These are phyloP conservation scores for Ceratobasidium sp. DNA, from an alignment of 1,284 basidiomycete species.

Conservation along the genomic window DNA sequence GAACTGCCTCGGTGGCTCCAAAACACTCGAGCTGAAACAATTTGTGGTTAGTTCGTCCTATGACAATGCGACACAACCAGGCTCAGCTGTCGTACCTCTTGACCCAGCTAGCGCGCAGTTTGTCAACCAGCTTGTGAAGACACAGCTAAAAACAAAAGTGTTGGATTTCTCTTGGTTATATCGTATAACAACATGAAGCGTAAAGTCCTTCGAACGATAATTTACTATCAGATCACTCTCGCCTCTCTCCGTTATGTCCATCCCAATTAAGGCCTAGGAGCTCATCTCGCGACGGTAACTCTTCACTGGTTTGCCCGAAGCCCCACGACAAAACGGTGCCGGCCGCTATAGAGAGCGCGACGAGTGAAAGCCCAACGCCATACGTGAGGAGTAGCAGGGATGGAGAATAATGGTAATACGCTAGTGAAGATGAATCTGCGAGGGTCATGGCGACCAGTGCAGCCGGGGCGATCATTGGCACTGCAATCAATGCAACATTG, in stretches of 20 bases:
- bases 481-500: conserved; percentile 14
- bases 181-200: neutral
- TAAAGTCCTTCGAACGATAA: conserved; percentile 13
- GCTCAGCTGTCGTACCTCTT: too few relatives aligned
- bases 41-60: too few relatives aligned
- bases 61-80: too few relatives aligned
- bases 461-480: conserved; percentile 14
- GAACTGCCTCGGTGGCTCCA: too few relatives aligned
- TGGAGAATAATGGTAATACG: conserved; percentile 28
- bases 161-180: neutral
- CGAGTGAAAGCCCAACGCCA: conserved; percentile 22
- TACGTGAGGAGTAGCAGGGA: conserved; percentile 15
- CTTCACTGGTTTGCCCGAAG: neutral
- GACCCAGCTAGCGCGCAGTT: too few relatives aligned
- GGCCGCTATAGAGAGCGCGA: conserved; percentile 19
- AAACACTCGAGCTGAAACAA: too few relatives aligned
- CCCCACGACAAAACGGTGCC: conserved; percentile 12
- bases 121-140: too few relatives aligned
- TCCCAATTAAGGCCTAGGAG: conserved; percentile 5
- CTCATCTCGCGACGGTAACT: neutral
- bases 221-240: conserved; percentile 9
- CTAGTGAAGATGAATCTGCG: too few relatives aligned
- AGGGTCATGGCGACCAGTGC: conserved; percentile 22
- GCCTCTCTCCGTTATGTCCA: neutral
- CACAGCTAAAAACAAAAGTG: neutral